These are phyloP conservation scores for Suillus sp. DNA, from an alignment of 768 basidiomycete genomes.

Conservation along the genomic window DNA sequence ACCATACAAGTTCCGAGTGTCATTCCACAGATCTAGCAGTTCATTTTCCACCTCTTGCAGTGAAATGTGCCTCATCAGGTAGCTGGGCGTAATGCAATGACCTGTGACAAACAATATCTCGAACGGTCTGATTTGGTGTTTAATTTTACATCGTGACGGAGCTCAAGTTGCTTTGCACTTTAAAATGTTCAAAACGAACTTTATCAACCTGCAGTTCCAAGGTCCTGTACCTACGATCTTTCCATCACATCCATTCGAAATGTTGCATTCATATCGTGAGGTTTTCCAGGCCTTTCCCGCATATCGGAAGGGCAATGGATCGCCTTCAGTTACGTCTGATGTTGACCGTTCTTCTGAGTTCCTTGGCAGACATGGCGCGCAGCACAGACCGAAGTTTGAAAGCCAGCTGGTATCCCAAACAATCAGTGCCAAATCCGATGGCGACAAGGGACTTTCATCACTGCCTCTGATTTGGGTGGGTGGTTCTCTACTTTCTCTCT, in stretches of 20 bases:
- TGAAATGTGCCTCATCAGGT: neutral
- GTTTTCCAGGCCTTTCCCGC: neutral
- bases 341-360: neutral
- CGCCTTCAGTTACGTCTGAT: neutral
- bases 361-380: neutral
- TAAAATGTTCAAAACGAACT: neutral
- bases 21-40: neutral
- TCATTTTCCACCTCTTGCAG: neutral
- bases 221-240: neutral
- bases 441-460: slow-evolving; percentile 19
- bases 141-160: neutral
- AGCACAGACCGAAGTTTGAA: neutral
- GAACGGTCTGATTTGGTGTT: neutral
- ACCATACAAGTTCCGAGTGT: neutral
- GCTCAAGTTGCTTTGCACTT: neutral
- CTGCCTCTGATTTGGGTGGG: slow-evolving; percentile 32
- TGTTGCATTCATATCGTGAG: neutral
- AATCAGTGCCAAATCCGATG: neutral
- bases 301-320: neutral
- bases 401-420: neutral
- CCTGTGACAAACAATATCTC: neutral
- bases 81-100: neutral
- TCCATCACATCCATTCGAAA: neutral
- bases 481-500: neutral
- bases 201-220: neutral